Conservation (phyloP, 2,329 filamentous ascomycete genomes). For the Hymenoscyphus salicellus region DNA sequence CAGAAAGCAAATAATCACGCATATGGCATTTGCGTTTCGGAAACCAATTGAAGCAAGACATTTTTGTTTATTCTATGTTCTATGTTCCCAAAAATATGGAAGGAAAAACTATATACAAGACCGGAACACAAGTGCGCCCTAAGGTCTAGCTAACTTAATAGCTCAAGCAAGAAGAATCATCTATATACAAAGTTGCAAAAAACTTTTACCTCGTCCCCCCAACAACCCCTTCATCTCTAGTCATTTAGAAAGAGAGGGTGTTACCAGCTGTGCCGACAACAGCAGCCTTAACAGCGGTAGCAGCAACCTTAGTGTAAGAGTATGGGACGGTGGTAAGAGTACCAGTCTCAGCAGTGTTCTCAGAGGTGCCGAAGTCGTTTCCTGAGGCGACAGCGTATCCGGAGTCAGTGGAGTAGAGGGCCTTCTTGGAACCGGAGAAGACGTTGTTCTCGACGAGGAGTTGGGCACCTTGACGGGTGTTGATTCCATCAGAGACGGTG, state of each 20-base stretch:
- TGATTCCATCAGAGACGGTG: constrained; percentile 50
- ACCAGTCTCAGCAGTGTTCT: neutral
- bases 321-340: constrained; percentile 36
- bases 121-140: no score
- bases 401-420: constrained; percentile 29
- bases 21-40: no score
- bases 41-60: no score
- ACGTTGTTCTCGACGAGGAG: constrained; percentile 54
- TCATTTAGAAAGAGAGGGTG: constrained; percentile 36
- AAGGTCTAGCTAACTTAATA: no score
- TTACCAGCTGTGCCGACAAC: constrained; percentile 36
- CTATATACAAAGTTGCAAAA: no score
- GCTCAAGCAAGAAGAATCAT: no score
- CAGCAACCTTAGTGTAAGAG: neutral
- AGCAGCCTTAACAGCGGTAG: constrained; percentile 35
- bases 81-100: no score
- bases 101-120: no score
- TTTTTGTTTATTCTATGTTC: no score
- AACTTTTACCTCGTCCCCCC: no score
- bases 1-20: no score
- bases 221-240: no score
- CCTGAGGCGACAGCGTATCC: neutral
- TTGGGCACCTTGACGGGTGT: constrained; percentile 55
- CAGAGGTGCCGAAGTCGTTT: neutral
- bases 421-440: constrained; percentile 46